Evolutionary conservation across 2,329 filamentous ascomycete genomes (phyloP).

Genomic region (Ceratocystiopsis brevicomis): DNA sequence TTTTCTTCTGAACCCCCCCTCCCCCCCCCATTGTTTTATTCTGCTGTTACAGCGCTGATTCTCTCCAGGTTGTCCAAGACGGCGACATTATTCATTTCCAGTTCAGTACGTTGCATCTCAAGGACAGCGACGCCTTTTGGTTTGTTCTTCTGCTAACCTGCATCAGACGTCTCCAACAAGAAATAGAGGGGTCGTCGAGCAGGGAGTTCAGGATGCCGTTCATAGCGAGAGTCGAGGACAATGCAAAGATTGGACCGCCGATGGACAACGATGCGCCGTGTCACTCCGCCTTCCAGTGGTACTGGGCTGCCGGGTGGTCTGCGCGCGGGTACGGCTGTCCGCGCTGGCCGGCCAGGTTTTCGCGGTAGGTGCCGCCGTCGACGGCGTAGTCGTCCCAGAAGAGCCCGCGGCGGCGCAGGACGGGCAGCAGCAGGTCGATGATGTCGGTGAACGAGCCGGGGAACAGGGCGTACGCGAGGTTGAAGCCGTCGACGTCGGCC

Average conservation of each 20-base stretch:
- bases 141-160: not conserved
- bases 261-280: too few species aligned
- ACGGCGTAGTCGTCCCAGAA: slow-evolving; percentile 30
- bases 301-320: too few species aligned
- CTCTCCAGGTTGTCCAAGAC: slow-evolving; percentile 20
- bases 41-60: not conserved
- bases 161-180: slow-evolving; percentile 5
- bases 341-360: not conserved
- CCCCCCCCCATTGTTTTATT: too few species aligned
- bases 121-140: too few species aligned
- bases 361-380: not conserved
- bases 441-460: slow-evolving; percentile 44
- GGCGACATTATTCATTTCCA: slow-evolving; percentile 26
- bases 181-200: slow-evolving; percentile 2
- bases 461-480: slow-evolving; percentile 34
- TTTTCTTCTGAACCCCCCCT: too few species aligned
- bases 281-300: too few species aligned
- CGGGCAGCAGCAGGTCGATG: slow-evolving; percentile 43
- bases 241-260: too few species aligned
- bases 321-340: too few species aligned
- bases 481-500: slow-evolving; percentile 58
- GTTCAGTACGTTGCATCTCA: slow-evolving; percentile 19
- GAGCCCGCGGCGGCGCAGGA: slow-evolving; percentile 36
- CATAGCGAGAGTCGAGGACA: too few species aligned
- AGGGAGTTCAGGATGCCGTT: not conserved